These are phyloP conservation scores for Suhomyces guaymorum DNA, from an alignment of 1,139 yeast genomes.

Conservation along the genomic window DNA sequence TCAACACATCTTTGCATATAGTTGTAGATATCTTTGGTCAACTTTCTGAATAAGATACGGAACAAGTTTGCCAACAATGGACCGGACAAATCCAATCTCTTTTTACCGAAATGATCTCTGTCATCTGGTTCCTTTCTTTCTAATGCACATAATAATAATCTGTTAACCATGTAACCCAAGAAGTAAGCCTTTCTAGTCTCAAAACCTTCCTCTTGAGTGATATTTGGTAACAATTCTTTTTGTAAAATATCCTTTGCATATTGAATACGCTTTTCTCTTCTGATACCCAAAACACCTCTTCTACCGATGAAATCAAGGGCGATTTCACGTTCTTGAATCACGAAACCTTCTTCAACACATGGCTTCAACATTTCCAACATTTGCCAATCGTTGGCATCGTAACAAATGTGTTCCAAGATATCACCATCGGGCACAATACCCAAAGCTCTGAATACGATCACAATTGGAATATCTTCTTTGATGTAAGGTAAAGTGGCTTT, in stretches of 20 bases:
- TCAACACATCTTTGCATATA: slow-evolving; percentile 99
- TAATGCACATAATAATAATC: slow-evolving; percentile 89
- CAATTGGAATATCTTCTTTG: slow-evolving; percentile 94
- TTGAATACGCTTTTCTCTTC: slow-evolving; percentile 96
- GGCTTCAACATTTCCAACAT: slow-evolving; percentile 99
- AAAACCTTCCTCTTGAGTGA: slow-evolving; percentile 95
- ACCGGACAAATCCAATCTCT: slow-evolving; percentile 97
- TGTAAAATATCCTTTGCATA: slow-evolving; percentile 95
- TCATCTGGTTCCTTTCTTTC: slow-evolving; percentile 98
- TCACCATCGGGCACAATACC: slow-evolving; percentile 99
- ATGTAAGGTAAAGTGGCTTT: slow-evolving; percentile 96
- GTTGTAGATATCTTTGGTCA: slow-evolving; percentile 91
- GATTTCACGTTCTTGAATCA: slow-evolving; percentile 96
- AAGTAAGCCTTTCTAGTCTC: slow-evolving; percentile 96
- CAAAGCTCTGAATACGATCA: slow-evolving; percentile 93
- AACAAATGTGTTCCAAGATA: slow-evolving; percentile 95
- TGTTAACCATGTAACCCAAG: slow-evolving; percentile 96
- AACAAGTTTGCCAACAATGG: slow-evolving; percentile 93
- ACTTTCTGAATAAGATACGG: slow-evolving; percentile 89
- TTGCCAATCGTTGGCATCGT: slow-evolving; percentile 98
- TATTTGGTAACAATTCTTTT: slow-evolving; percentile 94
- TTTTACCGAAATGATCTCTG: slow-evolving; percentile 98
- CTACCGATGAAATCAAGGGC: slow-evolving; percentile 97
- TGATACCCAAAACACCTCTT: slow-evolving; percentile 94
- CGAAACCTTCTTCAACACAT: slow-evolving; percentile 98